Evolutionary conservation across 2,329 filamentous ascomycete genomes (phyloP).

Genomic region (Cryphonectria parasitica): DNA sequence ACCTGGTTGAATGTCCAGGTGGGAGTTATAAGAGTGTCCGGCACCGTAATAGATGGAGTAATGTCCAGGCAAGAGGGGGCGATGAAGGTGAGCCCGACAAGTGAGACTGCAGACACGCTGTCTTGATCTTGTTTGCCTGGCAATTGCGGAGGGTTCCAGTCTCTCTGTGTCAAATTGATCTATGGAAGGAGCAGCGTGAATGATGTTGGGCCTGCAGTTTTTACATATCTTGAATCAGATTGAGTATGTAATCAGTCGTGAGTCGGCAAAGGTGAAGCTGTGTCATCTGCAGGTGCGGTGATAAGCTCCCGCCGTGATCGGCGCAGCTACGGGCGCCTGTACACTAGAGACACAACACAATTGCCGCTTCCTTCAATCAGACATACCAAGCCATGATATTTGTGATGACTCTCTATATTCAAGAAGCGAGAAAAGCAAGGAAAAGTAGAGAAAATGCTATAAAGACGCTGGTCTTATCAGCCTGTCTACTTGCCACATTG

Average conservation of each 20-base stretch:
- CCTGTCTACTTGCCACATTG: too few species aligned
- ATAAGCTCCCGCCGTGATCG: constrained; percentile 8
- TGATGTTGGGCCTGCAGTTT: not conserved
- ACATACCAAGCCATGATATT: not conserved
- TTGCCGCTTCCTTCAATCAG: too few species aligned
- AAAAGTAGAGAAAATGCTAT: not conserved
- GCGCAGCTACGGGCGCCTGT: not conserved
- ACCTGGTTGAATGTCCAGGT: not conserved
- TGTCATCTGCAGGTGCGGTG: not conserved
- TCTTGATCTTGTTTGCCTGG: too few species aligned
- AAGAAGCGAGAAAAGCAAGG: not conserved
- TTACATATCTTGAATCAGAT: constrained; percentile 13
- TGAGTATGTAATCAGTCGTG: not conserved
- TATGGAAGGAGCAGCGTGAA: not conserved
- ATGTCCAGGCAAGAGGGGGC: not conserved
- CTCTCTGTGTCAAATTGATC: not conserved
- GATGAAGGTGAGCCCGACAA: not conserved
- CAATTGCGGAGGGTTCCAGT: not conserved
- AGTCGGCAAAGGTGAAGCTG: not conserved
- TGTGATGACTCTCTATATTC: not conserved
- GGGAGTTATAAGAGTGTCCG: not conserved
- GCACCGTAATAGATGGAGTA: not conserved
- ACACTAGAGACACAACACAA: not conserved
- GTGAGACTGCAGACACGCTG: not conserved
- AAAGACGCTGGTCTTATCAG: too few species aligned